Percentiles rank a stretch among this genome's conserved stretches.
Evolutionary conservation across 805 yeast genomes (phyloP).

Genomic region (Myxozyma mucilagina): DNA sequence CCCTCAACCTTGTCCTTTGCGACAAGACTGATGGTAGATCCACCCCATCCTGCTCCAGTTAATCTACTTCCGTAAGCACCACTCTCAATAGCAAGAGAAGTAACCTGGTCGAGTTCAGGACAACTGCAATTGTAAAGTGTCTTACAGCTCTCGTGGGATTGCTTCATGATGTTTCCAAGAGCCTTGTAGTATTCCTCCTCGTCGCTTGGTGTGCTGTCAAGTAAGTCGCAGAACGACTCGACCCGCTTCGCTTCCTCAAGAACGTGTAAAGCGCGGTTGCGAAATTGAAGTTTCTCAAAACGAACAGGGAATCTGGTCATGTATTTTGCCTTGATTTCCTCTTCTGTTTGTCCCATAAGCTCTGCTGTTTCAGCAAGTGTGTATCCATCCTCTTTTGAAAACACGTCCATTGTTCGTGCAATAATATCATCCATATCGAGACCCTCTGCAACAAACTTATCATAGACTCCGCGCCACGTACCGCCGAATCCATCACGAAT

Average conservation of each 20-base stretch:
- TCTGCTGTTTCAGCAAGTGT: constrained; percentile 51
- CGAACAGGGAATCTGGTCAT: constrained; percentile 58
- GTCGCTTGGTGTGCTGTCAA: constrained; percentile 36
- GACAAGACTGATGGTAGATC: constrained; percentile 67
- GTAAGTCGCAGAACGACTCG: constrained; percentile 48
- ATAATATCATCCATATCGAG: constrained; percentile 45
- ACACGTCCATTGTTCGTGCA: constrained; percentile 46
- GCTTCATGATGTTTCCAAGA: constrained; percentile 60
- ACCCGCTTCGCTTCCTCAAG: constrained; percentile 63
- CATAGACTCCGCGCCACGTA: constrained; percentile 64
- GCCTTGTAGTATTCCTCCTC: constrained; percentile 41
- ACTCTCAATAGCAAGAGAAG: constrained; percentile 52
- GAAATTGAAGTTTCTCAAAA: constrained; percentile 55
- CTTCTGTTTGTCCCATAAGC: constrained; percentile 46
- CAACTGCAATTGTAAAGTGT: constrained; percentile 56
- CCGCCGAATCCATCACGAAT: constrained; percentile 47
- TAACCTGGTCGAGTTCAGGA: constrained; percentile 54
- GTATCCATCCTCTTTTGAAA: constrained; percentile 50
- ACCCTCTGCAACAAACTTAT: constrained; percentile 51
- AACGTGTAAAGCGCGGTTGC: constrained; percentile 63
- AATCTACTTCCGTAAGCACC: constrained; percentile 68
- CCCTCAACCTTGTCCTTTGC: constrained; percentile 41
- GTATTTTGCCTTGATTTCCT: constrained; percentile 49
- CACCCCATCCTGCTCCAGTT: constrained; percentile 85
- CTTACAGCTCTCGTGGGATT: constrained; percentile 57